Percentiles rank a stretch among this genome's conserved stretches.
Evolutionary conservation across 192 early-diverging fungal species (phyloP).

Genomic region (Coemansia javaensis): DNA sequence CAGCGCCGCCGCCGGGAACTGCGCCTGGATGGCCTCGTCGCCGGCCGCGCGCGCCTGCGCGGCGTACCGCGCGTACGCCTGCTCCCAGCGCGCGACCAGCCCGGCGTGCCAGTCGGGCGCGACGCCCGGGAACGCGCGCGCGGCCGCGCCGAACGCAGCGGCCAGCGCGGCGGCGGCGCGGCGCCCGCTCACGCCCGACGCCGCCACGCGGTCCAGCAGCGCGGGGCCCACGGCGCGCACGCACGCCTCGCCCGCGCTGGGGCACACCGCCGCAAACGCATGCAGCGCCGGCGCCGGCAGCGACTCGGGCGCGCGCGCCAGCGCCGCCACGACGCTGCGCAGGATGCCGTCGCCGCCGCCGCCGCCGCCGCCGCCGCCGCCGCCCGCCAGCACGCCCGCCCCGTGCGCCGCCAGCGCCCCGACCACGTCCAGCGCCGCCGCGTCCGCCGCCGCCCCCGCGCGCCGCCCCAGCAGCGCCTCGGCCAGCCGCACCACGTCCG

Average conservation of each 20-base stretch:
- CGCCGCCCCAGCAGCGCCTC: constrained; percentile 10
- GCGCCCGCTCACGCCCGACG: constrained; percentile 20
- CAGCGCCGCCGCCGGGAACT: constrained; percentile 20
- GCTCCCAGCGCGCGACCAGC: constrained; percentile 14
- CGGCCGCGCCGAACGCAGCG: constrained; percentile 19
- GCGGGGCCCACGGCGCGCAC: not conserved
- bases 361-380: not conserved
- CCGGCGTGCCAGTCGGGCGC: constrained; percentile 12
- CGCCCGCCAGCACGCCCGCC: not conserved
- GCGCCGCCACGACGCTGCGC: constrained; percentile 13
- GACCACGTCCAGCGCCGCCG: constrained; percentile 18
- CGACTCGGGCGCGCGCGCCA: constrained; percentile 18
- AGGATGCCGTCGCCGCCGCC: constrained; percentile 3
- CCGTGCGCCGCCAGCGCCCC: constrained; percentile 24
- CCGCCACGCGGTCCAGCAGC: constrained; percentile 20
- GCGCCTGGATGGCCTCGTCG: constrained; percentile 24
- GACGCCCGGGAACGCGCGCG: constrained; percentile 11
- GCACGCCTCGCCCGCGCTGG: constrained; percentile 8
- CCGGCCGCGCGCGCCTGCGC: constrained; percentile 7
- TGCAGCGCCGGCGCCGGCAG: constrained; percentile 26
- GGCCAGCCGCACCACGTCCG: constrained; percentile 4
- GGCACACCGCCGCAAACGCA: constrained; percentile 27
- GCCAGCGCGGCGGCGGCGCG: constrained; percentile 14
- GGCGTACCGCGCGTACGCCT: constrained; percentile 7
- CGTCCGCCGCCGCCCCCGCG: not conserved